Evolutionary conservation across 176 grass and related monocot genomes (phyloP).

Genomic region (Carex pumila): DNA sequence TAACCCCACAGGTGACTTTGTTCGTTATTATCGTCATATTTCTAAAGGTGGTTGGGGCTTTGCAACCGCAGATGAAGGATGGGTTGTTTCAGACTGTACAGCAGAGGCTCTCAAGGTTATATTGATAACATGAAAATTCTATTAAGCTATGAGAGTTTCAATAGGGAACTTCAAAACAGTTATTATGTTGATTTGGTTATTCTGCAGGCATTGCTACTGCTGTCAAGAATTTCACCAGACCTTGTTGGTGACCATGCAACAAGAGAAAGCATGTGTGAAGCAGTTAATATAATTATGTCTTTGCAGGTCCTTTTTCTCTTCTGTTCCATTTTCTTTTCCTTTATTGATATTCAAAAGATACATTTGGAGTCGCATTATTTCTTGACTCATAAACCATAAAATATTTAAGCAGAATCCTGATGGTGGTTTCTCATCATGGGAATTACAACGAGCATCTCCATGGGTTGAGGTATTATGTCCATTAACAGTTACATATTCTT

Average conservation of each 20-base stretch:
- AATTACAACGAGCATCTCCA: constrained; percentile 54
- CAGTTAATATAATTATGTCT: constrained; percentile 2
- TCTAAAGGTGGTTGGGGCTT: constrained; percentile 79
- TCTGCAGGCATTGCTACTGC: neutral
- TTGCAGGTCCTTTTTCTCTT: constrained; percentile 17
- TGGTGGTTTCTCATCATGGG: constrained; percentile 66
- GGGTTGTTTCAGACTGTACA: constrained; percentile 73
- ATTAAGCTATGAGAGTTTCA: neutral
- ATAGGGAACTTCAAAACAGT: neutral
- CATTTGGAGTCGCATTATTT: neutral
- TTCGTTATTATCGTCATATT: constrained; percentile 43
- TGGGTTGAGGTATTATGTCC: constrained; percentile 51
- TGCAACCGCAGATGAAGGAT: constrained; percentile 54
- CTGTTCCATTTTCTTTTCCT: neutral
- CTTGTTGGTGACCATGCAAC: constrained; percentile 18
- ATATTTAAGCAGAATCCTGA: constrained; percentile 43
- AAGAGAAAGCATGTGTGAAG: constrained; percentile 12
- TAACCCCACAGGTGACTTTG: constrained; percentile 51
- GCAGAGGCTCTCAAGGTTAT: constrained; percentile 70
- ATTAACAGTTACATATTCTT: neutral
- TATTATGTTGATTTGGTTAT: neutral
- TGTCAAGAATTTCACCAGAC: neutral
- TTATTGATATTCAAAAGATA: neutral
- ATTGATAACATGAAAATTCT: neutral
- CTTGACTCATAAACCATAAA: constrained; percentile 9